Percentiles rank a stretch among this genome's conserved stretches.
Evolutionary conservation across 371 early-diverging fungal genomes (phyloP).

Genomic region (Rhizopus stolonifer): DNA sequence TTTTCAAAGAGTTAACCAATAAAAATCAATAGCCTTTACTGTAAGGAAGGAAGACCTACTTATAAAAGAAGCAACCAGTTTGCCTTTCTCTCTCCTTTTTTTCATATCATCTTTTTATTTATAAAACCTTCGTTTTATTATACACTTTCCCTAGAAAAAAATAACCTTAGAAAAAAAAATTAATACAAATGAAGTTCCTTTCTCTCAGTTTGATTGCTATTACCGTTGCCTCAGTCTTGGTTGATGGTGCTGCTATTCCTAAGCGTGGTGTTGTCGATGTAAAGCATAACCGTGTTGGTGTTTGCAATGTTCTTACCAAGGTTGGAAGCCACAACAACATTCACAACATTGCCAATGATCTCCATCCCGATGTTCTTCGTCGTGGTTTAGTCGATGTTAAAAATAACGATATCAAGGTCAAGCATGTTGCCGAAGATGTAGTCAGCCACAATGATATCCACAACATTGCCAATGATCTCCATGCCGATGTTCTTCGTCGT

Average conservation of each 20-base stretch:
- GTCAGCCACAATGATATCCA: no score
- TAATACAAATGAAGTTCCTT: constrained; percentile 19
- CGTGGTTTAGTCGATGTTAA: not conserved
- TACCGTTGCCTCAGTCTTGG: not conserved
- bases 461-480: not conserved
- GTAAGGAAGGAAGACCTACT: not conserved
- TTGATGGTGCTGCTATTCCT: constrained; percentile 1
- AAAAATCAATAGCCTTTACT: not conserved
- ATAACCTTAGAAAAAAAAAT: not conserved
- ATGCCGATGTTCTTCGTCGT: not conserved
- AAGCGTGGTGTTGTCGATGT: not conserved
- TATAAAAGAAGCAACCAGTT: not conserved
- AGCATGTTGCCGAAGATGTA: not conserved
- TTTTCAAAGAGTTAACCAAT: not conserved
- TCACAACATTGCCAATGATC: not conserved
- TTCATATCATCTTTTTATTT: not conserved
- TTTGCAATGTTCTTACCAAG: not conserved
- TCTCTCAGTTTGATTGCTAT: constrained; percentile 17
- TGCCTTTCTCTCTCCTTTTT: not conserved
- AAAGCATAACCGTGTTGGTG: no score
- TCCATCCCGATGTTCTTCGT: not conserved
- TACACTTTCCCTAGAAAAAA: not conserved
- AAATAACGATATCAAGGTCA: not conserved
- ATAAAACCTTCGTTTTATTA: not conserved
- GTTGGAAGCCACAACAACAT: not conserved